Evolutionary conservation across 257 asterid species (phyloP).

Genomic region (Solanum arcanum): DNA sequence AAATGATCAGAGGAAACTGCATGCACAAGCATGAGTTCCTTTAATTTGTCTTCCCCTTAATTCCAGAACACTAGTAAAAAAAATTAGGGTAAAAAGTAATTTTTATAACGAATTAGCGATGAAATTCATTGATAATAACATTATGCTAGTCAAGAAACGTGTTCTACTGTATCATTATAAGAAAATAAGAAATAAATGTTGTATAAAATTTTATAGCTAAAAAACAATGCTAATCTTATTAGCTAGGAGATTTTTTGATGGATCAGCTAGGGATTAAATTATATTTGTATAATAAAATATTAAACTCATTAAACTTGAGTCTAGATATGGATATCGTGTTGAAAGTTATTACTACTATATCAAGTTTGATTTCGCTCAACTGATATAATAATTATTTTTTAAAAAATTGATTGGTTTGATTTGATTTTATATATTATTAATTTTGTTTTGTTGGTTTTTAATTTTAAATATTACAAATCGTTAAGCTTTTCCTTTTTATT

Average conservation of each 20-base stretch:
- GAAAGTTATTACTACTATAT: background rate
- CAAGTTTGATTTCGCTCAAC: background rate
- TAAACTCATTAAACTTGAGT: background rate
- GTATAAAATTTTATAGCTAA: too few species aligned
- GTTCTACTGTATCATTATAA: background rate
- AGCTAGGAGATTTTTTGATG: too few species aligned
- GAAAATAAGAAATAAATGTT: too few species aligned
- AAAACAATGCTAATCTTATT: too few species aligned
- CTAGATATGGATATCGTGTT: background rate
- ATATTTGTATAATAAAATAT: background rate
- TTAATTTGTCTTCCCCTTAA: background rate
- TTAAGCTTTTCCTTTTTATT: too few species aligned
- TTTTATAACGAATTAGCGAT: background rate
- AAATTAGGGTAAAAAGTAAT: background rate
- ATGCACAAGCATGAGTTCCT: background rate
- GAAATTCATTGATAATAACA: background rate
- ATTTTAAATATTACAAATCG: too few species aligned
- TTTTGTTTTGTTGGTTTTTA: rapidly evolving
- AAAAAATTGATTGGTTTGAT: rapidly evolving
- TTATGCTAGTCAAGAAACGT: background rate
- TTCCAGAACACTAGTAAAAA: background rate
- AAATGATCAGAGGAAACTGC: slow-evolving; percentile 13
- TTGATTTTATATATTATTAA: too few species aligned
- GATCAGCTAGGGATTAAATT: too few species aligned
- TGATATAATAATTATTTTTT: background rate